These are phyloP conservation scores for Ophiosphaerella herpotricha DNA, from an alignment of 2,329 filamentous ascomycete species.

Conservation along the genomic window DNA sequence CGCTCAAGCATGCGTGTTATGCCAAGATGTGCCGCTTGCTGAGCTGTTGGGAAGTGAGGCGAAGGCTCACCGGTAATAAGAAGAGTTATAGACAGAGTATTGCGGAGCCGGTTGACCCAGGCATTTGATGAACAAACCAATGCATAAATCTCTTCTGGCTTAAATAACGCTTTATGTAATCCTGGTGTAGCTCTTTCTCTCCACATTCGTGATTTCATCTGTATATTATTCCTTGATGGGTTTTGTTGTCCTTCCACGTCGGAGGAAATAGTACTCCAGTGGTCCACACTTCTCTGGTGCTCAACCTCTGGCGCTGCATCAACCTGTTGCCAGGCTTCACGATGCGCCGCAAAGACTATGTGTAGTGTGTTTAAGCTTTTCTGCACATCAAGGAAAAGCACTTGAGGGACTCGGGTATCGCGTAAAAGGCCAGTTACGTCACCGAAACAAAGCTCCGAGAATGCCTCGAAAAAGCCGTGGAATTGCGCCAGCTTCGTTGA, in stretches of 20 bases:
- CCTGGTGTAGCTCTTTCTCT: slow-evolving; percentile 10
- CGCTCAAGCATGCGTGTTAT: slow-evolving; percentile 14
- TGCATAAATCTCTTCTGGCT: slow-evolving; percentile 10
- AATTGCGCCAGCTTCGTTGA: slow-evolving; percentile 5
- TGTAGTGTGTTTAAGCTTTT: slow-evolving; percentile 14
- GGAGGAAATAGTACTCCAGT: slow-evolving; percentile 2
- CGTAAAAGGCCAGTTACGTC: slow-evolving; percentile 12
- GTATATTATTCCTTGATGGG: slow-evolving; percentile 16
- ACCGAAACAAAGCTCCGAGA: slow-evolving; percentile 16
- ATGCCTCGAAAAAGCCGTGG: slow-evolving; percentile 17
- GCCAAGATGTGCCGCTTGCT: slow-evolving; percentile 12
- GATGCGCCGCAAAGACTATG: slow-evolving; percentile 15
- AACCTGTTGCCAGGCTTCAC: slow-evolving; percentile 17
- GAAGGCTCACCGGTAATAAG: slow-evolving; percentile 12
- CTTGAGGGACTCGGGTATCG: slow-evolving; percentile 11
- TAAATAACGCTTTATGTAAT: slow-evolving; percentile 10
- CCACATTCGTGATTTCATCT: slow-evolving; percentile 13
- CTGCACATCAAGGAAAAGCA: slow-evolving; percentile 11
- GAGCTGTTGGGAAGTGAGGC: slow-evolving; percentile 6
- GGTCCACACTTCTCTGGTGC: neutral
- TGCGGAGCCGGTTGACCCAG: slow-evolving; percentile 13
- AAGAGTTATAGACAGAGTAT: slow-evolving; percentile 15
- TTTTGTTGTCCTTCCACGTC: slow-evolving; percentile 3
- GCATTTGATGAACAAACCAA: slow-evolving; percentile 3
- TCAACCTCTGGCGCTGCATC: neutral